These are phyloP conservation scores for Globisporangium rhizosaccharum DNA, from an alignment of 352 stramenopile genomes.

Conservation along the genomic window DNA sequence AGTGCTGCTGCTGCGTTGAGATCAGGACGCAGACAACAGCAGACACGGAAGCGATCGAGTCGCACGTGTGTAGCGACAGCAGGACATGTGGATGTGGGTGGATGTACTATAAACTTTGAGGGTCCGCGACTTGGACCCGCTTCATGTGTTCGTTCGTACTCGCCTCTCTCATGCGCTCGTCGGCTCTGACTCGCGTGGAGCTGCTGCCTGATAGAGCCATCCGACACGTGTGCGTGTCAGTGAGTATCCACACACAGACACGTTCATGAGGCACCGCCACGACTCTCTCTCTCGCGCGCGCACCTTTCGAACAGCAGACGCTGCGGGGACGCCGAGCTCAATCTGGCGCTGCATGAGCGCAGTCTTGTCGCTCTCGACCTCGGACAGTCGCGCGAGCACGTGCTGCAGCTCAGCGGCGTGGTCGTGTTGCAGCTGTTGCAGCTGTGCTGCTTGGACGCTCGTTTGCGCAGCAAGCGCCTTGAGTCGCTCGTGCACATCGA, in stretches of 20 bases:
- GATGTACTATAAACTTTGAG: no score
- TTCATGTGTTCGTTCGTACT: no score
- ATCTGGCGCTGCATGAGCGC: conserved; percentile 50
- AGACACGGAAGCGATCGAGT: not conserved
- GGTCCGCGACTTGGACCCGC: no score
- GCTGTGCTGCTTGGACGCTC: conserved; percentile 31
- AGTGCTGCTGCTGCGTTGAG: not conserved
- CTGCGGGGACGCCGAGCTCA: conserved; percentile 24
- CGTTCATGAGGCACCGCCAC: no score
- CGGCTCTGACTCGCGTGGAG: no score
- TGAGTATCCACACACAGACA: no score
- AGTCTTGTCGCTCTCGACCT: conserved; percentile 67
- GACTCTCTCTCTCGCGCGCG: not conserved
- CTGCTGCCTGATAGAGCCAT: no score
- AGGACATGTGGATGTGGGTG: not conserved
- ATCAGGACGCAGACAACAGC: not conserved
- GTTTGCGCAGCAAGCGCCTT: conserved; percentile 45
- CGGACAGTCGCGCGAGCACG: conserved; percentile 55
- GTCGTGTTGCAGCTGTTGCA: conserved; percentile 54
- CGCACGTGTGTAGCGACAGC: no score
- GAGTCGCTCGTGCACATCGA: conserved; percentile 72
- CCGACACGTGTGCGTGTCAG: no score
- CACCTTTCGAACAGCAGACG: not conserved
- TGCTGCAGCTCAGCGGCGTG: conserved; percentile 56
- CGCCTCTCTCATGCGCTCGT: no score